These are phyloP conservation scores for Petunia axillaris DNA, from an alignment of 257 asterid genomes.

Conservation along the genomic window DNA sequence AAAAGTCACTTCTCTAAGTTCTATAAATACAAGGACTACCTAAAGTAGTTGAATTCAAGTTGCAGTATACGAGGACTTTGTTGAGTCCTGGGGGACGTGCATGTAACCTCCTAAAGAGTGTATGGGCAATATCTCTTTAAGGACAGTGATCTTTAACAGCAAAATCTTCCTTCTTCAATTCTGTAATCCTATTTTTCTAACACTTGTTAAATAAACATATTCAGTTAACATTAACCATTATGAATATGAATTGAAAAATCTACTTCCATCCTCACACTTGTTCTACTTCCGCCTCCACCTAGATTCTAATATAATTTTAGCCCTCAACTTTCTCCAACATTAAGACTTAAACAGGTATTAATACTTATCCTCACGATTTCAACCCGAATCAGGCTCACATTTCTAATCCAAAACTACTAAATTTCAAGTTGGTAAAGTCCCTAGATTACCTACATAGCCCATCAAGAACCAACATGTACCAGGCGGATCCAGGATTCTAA, in stretches of 20 bases:
- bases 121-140: too few species aligned
- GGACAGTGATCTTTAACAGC: too few species aligned
- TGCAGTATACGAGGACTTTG: too few species aligned
- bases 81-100: too few species aligned
- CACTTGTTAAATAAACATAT: neutral
- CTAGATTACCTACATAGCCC: neutral
- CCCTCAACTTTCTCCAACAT: slow-evolving; percentile 14
- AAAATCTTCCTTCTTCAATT: too few species aligned
- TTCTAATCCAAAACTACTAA: neutral
- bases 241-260: neutral
- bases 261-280: neutral
- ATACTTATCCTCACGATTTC: neutral
- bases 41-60: too few species aligned
- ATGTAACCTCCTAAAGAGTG: too few species aligned
- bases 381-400: neutral
- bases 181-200: too few species aligned
- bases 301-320: neutral
- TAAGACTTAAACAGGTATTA: neutral
- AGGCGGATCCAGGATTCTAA: too few species aligned
- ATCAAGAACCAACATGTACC: neutral
- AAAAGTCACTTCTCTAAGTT: too few species aligned
- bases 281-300: neutral
- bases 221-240: neutral
- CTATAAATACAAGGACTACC: too few species aligned
- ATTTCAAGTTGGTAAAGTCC: neutral